These are phyloP conservation scores for Cytospora leucostoma DNA, from an alignment of 2,329 filamentous ascomycete genomes.

Conservation along the genomic window DNA sequence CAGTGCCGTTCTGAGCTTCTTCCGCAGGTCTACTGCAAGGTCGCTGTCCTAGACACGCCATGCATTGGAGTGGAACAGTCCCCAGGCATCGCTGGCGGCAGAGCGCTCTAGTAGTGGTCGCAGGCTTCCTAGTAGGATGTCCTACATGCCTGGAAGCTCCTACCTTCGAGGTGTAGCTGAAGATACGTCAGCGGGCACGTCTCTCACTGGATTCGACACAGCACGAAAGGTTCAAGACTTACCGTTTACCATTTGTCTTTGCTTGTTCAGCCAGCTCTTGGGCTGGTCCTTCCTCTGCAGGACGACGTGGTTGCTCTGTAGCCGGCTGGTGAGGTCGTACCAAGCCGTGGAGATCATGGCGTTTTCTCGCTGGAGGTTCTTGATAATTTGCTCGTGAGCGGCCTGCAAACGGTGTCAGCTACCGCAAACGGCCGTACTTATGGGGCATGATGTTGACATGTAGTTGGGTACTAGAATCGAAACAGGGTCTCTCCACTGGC, in stretches of 20 bases:
- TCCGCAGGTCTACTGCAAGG: not conserved
- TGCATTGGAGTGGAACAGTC: not conserved
- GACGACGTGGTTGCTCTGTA: constrained; percentile 82
- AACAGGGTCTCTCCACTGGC: constrained; percentile 20
- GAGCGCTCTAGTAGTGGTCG: constrained; percentile 9
- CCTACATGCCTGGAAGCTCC: constrained; percentile 39
- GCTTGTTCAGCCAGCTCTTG: constrained; percentile 82
- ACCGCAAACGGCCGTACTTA: constrained; percentile 16
- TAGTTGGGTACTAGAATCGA: constrained; percentile 22
- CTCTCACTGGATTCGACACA: not conserved
- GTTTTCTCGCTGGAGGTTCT: constrained; percentile 76
- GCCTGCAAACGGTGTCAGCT: constrained; percentile 40
- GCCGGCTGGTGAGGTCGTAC: constrained; percentile 76
- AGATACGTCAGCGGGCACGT: not conserved
- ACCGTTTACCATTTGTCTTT: constrained; percentile 71
- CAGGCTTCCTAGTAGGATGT: constrained; percentile 20
- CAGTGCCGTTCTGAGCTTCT: not conserved
- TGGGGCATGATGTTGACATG: constrained; percentile 18
- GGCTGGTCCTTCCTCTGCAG: constrained; percentile 75
- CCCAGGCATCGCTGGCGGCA: not conserved
- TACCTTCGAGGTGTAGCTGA: constrained; percentile 51
- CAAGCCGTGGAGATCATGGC: constrained; percentile 79
- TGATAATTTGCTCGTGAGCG: constrained; percentile 57
- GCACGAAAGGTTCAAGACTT: constrained; percentile 26
- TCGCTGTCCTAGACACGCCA: constrained; percentile 10